Evolutionary conservation across 768 basidiomycete genomes (phyloP).

Genomic region (Basidioascus undulatus): DNA sequence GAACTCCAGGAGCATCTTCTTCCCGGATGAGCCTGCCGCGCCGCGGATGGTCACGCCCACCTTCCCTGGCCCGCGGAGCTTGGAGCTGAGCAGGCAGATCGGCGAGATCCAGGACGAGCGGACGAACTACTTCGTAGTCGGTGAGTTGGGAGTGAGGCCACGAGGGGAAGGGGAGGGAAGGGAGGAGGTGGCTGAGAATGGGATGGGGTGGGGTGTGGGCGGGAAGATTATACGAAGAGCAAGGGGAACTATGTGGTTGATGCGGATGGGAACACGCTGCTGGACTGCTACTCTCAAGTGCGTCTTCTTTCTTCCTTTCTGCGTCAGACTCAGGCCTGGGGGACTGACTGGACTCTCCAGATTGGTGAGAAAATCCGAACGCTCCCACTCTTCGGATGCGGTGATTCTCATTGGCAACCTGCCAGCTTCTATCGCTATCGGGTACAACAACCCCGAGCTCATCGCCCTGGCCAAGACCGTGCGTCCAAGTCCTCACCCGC

Average conservation of each 20-base stretch:
- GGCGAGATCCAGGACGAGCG: slow-evolving; percentile 6
- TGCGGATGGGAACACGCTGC: slow-evolving; percentile 21
- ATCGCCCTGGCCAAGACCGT: slow-evolving; percentile 16
- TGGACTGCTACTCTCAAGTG: slow-evolving; percentile 18
- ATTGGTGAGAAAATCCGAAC: neutral
- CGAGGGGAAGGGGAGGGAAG: neutral
- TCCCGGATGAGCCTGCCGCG: too few relatives aligned
- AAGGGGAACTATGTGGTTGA: slow-evolving; percentile 21
- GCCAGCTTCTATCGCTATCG: slow-evolving; percentile 17
- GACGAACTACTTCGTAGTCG: slow-evolving; percentile 5
- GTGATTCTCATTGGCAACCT: neutral
- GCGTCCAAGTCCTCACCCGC: neutral
- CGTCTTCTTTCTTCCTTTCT: neutral
- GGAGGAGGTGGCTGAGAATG: neutral
- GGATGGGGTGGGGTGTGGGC: too few relatives aligned
- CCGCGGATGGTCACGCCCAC: neutral
- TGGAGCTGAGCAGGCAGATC: neutral
- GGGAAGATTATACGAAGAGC: neutral
- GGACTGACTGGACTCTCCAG: neutral
- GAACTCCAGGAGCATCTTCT: too few relatives aligned
- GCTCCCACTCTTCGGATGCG: too few relatives aligned
- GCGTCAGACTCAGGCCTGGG: too few relatives aligned
- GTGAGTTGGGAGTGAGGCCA: neutral
- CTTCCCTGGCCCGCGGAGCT: neutral
- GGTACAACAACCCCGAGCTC: slow-evolving; percentile 18